Evolutionary conservation across 2,329 filamentous ascomycete genomes (phyloP).

Genomic region (Ophiostoma sp.): DNA sequence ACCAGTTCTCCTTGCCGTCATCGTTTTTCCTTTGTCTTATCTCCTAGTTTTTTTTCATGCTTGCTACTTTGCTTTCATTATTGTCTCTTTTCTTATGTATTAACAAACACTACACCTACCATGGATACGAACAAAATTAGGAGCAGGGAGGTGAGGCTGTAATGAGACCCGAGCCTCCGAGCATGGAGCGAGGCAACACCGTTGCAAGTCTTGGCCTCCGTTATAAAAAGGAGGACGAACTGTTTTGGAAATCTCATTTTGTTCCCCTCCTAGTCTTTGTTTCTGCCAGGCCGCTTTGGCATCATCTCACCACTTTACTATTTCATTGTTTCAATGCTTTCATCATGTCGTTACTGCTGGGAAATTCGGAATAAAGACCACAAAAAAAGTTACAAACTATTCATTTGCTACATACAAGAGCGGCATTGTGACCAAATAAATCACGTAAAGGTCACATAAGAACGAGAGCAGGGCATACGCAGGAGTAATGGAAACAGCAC

Average conservation of each 20-base stretch:
- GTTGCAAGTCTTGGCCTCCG: not conserved
- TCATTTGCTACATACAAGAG: not conserved
- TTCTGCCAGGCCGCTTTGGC: not conserved
- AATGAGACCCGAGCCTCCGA: not conserved
- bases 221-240: not conserved
- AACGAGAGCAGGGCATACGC: not conserved
- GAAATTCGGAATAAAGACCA: not conserved
- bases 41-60: conserved; percentile 1
- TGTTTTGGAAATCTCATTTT: not conserved
- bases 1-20: not conserved
- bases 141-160: not conserved
- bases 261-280: conserved; percentile 7
- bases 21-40: conserved; percentile 8
- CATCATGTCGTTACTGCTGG: not conserved
- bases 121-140: conserved; percentile 11
- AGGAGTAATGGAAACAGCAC: not conserved
- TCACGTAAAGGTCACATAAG: not conserved
- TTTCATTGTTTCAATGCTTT: not conserved
- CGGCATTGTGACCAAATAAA: not conserved
- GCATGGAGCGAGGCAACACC: not conserved
- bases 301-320: not conserved
- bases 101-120: not conserved
- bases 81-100: not conserved
- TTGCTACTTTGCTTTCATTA: conserved; percentile 4
- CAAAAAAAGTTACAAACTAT: not conserved